These are phyloP conservation scores for Blastobotrys elegans DNA, from an alignment of 1,139 yeast genomes.

Conservation along the genomic window DNA sequence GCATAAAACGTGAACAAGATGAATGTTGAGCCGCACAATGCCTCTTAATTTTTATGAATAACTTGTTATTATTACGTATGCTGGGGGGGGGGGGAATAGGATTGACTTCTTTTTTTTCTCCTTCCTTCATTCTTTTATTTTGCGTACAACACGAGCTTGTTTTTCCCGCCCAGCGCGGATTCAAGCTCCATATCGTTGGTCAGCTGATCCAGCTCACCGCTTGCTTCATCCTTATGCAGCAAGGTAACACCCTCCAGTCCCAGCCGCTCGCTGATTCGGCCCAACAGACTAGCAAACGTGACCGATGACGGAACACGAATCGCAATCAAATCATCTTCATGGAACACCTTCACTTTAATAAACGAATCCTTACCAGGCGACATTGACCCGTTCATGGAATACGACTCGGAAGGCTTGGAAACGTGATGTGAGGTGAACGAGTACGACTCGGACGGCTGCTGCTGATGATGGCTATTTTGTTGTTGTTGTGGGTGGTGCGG, in stretches of 20 bases:
- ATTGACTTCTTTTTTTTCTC: background rate
- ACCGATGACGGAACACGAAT: constrained; percentile 63
- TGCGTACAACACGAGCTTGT: constrained; percentile 37
- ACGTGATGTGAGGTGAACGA: background rate
- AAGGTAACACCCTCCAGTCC: constrained; percentile 31
- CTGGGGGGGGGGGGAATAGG: too few species aligned
- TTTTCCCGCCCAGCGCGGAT: constrained; percentile 29
- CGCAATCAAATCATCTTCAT: constrained; percentile 87
- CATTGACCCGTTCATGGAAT: constrained; percentile 3
- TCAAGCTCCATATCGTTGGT: constrained; percentile 31
- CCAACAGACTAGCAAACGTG: constrained; percentile 55
- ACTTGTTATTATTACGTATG: too few species aligned
- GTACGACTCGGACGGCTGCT: background rate
- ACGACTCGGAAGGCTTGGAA: constrained; percentile 13
- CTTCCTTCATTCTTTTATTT: constrained; percentile 2
- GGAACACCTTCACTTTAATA: constrained; percentile 78
- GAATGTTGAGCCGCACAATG: too few species aligned
- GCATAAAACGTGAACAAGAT: too few species aligned
- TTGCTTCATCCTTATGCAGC: constrained; percentile 27
- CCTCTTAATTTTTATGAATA: too few species aligned
- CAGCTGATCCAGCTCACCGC: constrained; percentile 29
- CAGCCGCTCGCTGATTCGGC: constrained; percentile 63
- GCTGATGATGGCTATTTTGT: background rate
- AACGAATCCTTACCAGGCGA: constrained; percentile 15
- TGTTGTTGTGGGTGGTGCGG: background rate